Evolutionary conservation across 306 rosid species (phyloP).

Genomic region (Castanopsis chinensis): DNA sequence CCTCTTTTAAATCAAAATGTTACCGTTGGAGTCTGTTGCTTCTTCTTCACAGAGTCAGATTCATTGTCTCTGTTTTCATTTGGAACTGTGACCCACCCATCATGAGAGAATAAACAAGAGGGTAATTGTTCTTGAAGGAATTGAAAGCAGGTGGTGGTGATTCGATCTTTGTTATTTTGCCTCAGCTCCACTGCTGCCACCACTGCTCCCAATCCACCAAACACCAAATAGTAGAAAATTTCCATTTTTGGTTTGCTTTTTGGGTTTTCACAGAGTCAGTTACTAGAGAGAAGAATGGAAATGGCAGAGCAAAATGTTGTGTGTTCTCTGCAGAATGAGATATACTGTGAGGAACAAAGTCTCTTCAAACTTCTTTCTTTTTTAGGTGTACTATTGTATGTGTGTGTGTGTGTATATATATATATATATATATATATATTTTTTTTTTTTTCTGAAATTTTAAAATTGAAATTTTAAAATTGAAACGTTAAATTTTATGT

Average conservation of each 20-base stretch:
- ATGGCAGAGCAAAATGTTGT: neutral
- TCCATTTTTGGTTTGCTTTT: slow-evolving; percentile 49
- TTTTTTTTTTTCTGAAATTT: no score
- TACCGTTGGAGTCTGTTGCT: no score
- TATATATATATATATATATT: no score
- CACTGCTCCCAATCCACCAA: slow-evolving; percentile 64
- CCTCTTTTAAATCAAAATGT: no score
- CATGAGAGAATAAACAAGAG: slow-evolving; percentile 90
- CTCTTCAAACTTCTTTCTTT: no score
- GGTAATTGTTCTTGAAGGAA: slow-evolving; percentile 93
- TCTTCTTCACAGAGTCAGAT: no score
- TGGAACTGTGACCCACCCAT: slow-evolving; percentile 57
- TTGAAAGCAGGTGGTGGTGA: slow-evolving; percentile 63
- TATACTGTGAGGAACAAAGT: slow-evolving; percentile 3
- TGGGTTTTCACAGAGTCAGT: neutral
- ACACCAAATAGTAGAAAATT: slow-evolving; percentile 68
- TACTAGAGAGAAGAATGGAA: neutral
- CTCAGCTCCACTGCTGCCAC: slow-evolving; percentile 82
- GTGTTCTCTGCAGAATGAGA: slow-evolving; percentile 8
- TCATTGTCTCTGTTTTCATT: no score
- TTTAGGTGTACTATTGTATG: no score
- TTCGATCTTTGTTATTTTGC: slow-evolving; percentile 80
- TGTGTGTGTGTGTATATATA: no score
- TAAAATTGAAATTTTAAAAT: no score
- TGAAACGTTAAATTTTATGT: no score